phyloP scores from a whole-genome alignment of 805 yeast species.

The Saturnispora dispora region DNA sequence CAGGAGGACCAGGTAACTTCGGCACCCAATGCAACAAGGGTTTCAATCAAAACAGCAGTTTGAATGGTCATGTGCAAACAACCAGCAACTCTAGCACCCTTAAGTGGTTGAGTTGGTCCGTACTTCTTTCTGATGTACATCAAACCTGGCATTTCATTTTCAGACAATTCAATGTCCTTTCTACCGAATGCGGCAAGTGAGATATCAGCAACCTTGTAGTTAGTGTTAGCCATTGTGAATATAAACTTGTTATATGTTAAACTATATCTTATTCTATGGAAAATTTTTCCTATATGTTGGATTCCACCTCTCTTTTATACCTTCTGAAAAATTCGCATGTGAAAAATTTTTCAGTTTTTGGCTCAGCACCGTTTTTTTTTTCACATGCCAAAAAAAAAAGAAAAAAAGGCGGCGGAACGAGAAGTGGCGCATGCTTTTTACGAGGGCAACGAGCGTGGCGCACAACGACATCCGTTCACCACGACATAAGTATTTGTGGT shows the following conservation, averaged over 20 bases:
- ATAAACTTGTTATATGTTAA: neutral
- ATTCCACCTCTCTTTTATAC: neutral
- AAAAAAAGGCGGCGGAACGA: neutral
- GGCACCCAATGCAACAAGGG: slow-evolving; percentile 95
- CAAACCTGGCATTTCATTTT: slow-evolving; percentile 99
- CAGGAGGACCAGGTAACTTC: slow-evolving; percentile 99
- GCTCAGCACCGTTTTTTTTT: neutral
- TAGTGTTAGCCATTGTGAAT: slow-evolving; percentile 19
- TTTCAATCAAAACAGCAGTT: slow-evolving; percentile 97
- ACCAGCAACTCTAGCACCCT: slow-evolving; percentile 98
- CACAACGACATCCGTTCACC: neutral
- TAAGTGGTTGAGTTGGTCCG: slow-evolving; percentile 87
- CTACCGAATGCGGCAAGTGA: slow-evolving; percentile 99
- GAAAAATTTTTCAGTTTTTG: slow-evolving; percentile 1
- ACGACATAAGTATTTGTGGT: neutral
- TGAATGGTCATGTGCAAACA: slow-evolving; percentile 99
- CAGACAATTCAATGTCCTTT: slow-evolving; percentile 97
- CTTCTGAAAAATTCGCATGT: neutral
- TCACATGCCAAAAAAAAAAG: neutral
- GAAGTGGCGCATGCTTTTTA: too few species aligned
- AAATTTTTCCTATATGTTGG: neutral
- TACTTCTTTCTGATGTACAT: slow-evolving; percentile 94
- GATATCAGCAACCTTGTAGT: slow-evolving; percentile 95
- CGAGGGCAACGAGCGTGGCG: neutral
- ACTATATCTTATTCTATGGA: neutral